A percentile compares a stretch with the other conserved stretches of the same genome.
Conservation (phyloP, 2,329 filamentous ascomycete genomes). For the Colletotrichum horii region DNA sequence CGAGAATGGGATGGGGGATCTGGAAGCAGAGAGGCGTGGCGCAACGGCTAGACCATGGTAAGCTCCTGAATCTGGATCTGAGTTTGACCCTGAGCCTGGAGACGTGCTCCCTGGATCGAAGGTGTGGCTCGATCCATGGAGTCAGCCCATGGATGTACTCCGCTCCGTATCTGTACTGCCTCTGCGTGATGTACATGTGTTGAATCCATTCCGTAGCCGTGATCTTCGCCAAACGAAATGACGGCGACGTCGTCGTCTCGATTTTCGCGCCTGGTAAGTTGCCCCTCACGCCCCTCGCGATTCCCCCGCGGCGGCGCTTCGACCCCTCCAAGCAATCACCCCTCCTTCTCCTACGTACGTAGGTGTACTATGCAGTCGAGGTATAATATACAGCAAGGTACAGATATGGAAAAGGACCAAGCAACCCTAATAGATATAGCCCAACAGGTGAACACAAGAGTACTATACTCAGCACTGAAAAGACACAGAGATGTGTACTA, state of each 20-base stretch:
- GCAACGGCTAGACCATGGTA: neutral
- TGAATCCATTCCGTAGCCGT: neutral
- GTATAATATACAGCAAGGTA: no score
- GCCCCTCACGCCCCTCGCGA: neutral
- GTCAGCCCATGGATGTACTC: neutral
- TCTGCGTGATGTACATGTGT: neutral
- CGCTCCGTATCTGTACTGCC: neutral
- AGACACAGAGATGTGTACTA: no score
- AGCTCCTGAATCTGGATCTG: neutral
- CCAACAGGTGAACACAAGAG: no score
- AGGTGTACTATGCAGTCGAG: no score
- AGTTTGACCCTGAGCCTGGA: neutral
- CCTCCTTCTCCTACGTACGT: no score
- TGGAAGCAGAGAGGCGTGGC: neutral
- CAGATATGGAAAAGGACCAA: no score
- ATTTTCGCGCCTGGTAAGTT: neutral
- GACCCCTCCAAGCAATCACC: neutral
- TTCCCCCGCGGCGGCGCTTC: neutral
- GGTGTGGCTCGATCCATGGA: neutral
- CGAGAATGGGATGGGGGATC: neutral
- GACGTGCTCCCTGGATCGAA: neutral
- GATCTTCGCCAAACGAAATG: conserved; percentile 12
- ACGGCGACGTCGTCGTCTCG: neutral
- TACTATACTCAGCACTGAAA: no score
- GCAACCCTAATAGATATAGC: no score